Conservation (phyloP, 2,329 filamentous ascomycete genomes). For the Ceratocystiopsis sp. region DNA sequence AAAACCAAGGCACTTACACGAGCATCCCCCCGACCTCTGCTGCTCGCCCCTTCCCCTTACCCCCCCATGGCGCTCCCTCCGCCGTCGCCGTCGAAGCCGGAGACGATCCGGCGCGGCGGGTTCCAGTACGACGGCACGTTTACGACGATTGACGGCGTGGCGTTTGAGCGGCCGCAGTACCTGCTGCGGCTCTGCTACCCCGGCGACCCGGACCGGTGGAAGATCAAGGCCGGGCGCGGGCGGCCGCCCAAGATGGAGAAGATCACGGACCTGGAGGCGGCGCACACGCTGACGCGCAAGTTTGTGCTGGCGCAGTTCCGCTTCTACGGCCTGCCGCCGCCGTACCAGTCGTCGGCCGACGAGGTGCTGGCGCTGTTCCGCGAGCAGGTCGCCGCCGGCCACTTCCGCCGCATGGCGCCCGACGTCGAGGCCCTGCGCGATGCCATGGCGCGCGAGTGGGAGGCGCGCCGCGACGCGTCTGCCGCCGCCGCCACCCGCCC, state of each 20-base stretch:
- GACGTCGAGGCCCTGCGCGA: conserved; percentile 9
- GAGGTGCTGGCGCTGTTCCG: conserved; percentile 9
- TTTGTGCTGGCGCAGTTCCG: conserved; percentile 11
- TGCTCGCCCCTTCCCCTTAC: not conserved
- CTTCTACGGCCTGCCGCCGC: conserved; percentile 11
- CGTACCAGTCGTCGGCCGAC: conserved; percentile 10
- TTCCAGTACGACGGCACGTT: conserved; percentile 16
- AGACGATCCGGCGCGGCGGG: conserved; percentile 14
- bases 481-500: conserved; percentile 4
- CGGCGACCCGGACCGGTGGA: conserved; percentile 10
- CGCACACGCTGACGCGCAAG: conserved; percentile 8
- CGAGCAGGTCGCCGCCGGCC: conserved; percentile 7
- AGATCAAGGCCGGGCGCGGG: conserved; percentile 11
- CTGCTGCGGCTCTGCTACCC: conserved; percentile 11
- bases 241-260: conserved; percentile 12
- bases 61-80: not conserved
- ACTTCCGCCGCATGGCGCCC: conserved; percentile 9
- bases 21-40: not conserved
- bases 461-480: conserved; percentile 7
- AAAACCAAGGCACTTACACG: conserved; percentile 6
- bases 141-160: conserved; percentile 10
- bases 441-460: conserved; percentile 10
- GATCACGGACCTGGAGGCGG: conserved; percentile 9
- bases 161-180: conserved; percentile 10
- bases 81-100: conserved; percentile 5